Percentiles rank a stretch among this genome's conserved stretches.
Conservation (phyloP, 106 monocot genomes). For the Apostasia shenzhenica region DNA sequence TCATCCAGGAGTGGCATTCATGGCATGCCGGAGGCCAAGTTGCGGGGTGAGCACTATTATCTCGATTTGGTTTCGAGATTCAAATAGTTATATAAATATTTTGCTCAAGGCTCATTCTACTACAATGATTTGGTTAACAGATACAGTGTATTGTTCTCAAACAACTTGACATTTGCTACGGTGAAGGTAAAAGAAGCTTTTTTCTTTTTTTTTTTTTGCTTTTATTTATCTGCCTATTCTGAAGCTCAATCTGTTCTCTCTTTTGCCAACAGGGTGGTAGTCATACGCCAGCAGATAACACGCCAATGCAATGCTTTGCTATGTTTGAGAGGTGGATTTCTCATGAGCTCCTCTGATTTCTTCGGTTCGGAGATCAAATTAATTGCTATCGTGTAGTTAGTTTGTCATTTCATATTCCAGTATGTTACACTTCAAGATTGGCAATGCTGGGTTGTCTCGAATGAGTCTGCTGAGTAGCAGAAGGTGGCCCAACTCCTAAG, state of each 20-base stretch:
- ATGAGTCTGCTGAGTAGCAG: no score
- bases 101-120: not conserved
- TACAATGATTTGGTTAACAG: conserved; percentile 12
- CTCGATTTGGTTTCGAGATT: not conserved
- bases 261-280: conserved; percentile 41
- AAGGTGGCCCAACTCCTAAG: no score
- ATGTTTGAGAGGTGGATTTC: conserved; percentile 59
- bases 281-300: conserved; percentile 46
- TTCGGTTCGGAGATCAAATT: no score
- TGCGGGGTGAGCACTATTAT: conserved; percentile 24
- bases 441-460: no score
- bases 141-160: conserved; percentile 37
- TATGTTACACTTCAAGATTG: no score
- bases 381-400: no score
- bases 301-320: conserved; percentile 30
- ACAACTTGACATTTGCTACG: conserved; percentile 66
- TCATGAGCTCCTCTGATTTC: conserved; percentile 22
- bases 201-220: not conserved
- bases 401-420: no score
- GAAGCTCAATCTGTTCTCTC: no score
- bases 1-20: conserved; percentile 18
- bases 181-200: conserved; percentile 31
- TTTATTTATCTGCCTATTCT: not conserved
- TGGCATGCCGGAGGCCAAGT: conserved; percentile 34
- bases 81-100: not conserved